A percentile compares a stretch with the other conserved stretches of the same genome.
Evolutionary conservation across 2,329 filamentous ascomycete genomes (phyloP).

Genomic region (Stemphylium beticola): DNA sequence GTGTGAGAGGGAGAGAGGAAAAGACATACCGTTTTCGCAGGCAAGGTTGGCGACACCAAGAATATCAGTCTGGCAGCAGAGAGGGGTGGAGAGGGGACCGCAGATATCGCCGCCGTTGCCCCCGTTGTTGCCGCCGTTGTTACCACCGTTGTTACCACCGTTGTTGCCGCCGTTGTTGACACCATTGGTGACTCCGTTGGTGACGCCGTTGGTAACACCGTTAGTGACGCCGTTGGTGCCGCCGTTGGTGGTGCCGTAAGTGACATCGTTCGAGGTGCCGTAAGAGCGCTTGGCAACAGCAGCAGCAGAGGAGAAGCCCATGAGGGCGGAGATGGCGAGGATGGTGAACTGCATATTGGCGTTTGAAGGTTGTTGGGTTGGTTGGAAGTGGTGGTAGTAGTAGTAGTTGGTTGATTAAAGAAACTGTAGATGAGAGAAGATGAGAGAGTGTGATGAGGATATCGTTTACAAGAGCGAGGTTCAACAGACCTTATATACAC

Average conservation of each 20-base stretch:
- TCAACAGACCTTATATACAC: no score
- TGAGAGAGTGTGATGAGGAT: neutral
- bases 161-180: no score
- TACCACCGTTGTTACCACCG: no score
- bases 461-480: no score
- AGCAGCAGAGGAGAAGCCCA: constrained; percentile 19
- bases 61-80: constrained; percentile 28
- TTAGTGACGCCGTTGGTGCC: no score
- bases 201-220: no score
- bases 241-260: no score
- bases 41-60: constrained; percentile 23
- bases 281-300: constrained; percentile 14
- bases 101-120: constrained; percentile 15
- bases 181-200: no score
- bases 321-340: constrained; percentile 16
- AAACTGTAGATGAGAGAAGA: neutral
- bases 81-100: constrained; percentile 17
- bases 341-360: constrained; percentile 25
- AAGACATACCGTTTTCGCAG: constrained; percentile 24
- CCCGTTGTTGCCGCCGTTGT: no score
- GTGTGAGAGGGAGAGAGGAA: neutral
- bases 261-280: no score
- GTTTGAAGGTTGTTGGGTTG: neutral
- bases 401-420: neutral
- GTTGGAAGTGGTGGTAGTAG: neutral